Base-by-base conservation (phyloP, 2,329 filamentous ascomycete genomes). In the Penicillium sp. region DNA sequence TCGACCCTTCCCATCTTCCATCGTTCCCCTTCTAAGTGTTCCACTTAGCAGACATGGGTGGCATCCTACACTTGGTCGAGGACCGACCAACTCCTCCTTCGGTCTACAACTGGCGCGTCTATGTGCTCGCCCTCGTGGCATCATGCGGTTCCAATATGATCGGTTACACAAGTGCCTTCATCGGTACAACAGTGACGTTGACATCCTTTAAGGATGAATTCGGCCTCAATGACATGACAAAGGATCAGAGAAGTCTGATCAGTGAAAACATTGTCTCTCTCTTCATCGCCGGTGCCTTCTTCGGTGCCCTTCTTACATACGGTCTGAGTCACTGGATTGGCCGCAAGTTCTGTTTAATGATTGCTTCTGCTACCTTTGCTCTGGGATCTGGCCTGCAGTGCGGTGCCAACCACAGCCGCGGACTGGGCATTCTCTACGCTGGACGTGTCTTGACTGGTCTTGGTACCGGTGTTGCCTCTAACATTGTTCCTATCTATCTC, bases 281-380 rank as follows among this genome's bases (percentile, higher is more conserved):
- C 30, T 91, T 89, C 74, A 88, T 91, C 69, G 89, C 88, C n/a
- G 88, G 88, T 54, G 88, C 88, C 54, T 91, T 92, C 75, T 91
- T 91, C 63, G 88, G 89, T 49, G 83, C 84, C 21, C 68, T 89
- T 15, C 77, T 80, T 50, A 86, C 84, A 55, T 90, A 88, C 57
- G 76, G 72, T 18, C 79, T 84, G 13, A 83, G 80, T 18, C 84
- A 86, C 74, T 87, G 80, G 65, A 69, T 85, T 45, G 88, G 87
- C 29, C 82, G 87, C 30, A 83, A 83, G 63, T 80, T 77, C 69
- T 84, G 82, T 23, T 75, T 91, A 10, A 75, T 83, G 50, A 59
- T 86, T 43, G 88, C 85, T 64, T 72, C 79, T 4, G 55, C 79
- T n/a, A 61, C 90, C 51, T 91, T 91, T 69, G 78, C 84, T 45